Base-by-base conservation (phyloP, 148 eudicot species). In the Simmondsia chinensis region DNA sequence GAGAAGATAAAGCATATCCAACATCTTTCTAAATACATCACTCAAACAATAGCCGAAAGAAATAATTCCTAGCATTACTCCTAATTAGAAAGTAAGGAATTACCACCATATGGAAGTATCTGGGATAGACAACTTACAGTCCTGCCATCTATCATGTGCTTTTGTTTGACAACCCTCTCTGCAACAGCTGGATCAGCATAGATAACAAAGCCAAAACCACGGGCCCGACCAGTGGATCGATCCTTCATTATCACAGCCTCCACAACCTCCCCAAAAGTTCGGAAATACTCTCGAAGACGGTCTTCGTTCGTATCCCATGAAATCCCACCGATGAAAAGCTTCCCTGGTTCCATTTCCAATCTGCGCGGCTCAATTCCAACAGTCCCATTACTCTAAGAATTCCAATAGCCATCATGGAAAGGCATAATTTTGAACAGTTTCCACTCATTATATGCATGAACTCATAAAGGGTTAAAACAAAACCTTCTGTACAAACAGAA, bases 161-260 rank as follows among this genome's bases (percentile, higher is more conserved):
- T 86, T 61, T 85, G 88, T 65, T 62, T 82, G 27, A 91, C 93
- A 70, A 91, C 96, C 50, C 70, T 57, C 53, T 91, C 96, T 6
- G 99, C 99, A 52, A 79, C 83, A 43, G 75, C 59, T 22, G 99
- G 79, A 54, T 86, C 88, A 32, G 83, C 73, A 64, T 79, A 91
- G 47, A 91, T 76, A 55, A 91, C 73, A 43, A 91, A 91, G 37
- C 99, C 99, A n/a, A 91, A 91, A 17, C 99, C 99, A 43, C 99
- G 99, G 35, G 96, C 94, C 28, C 96, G 83, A 8, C 96, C 99
- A 0, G 99, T 91, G 33, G 78, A 71, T 31, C 97, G 82, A 72
- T 91, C 99, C 61, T 80, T 91, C 99, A 91, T 91, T 20, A 86
- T 91, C 51, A 91, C 94, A 74, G 99, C 96, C 55, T 91, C 99